Conservation (phyloP, 768 basidiomycete species). For the Tulasnella sp. region DNA sequence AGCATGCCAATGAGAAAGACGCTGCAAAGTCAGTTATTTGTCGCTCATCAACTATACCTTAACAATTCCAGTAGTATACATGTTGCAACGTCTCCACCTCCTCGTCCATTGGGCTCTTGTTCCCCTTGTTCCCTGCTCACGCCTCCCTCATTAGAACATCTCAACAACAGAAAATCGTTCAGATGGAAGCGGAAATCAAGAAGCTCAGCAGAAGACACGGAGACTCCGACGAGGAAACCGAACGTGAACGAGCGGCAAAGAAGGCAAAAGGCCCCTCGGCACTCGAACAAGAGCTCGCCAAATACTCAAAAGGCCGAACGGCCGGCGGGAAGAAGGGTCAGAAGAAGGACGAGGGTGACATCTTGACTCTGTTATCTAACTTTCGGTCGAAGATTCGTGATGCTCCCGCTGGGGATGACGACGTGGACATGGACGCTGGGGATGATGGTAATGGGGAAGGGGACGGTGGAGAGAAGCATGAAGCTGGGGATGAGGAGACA, state of each 20-base stretch:
- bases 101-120: background rate
- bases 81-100: too few relatives aligned
- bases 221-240: conserved; percentile 41
- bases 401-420: conserved; percentile 21
- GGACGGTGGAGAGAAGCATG: conserved; percentile 19
- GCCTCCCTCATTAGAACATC: conserved; percentile 34
- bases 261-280: conserved; percentile 47
- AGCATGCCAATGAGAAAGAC: conserved; percentile 60
- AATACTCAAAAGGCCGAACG: conserved; percentile 59
- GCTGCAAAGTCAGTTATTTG: conserved; percentile 42
- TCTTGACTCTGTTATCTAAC: conserved; percentile 53
- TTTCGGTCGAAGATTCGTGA: conserved; percentile 61
- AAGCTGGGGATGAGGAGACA: conserved; percentile 28
- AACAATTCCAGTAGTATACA: too few relatives aligned
- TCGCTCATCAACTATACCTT: background rate
- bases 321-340: conserved; percentile 33
- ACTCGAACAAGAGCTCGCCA: conserved; percentile 69
- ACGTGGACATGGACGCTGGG: conserved; percentile 26
- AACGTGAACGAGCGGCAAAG: conserved; percentile 49
- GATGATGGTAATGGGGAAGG: too few relatives aligned
- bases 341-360: conserved; percentile 61
- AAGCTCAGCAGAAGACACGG: conserved; percentile 54
- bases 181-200: conserved; percentile 82
- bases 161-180: conserved; percentile 67
- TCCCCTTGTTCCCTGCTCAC: conserved; percentile 3